phyloP scores from a whole-genome alignment of 1,284 basidiomycete genomes.

The Amylostereum areolatum region DNA sequence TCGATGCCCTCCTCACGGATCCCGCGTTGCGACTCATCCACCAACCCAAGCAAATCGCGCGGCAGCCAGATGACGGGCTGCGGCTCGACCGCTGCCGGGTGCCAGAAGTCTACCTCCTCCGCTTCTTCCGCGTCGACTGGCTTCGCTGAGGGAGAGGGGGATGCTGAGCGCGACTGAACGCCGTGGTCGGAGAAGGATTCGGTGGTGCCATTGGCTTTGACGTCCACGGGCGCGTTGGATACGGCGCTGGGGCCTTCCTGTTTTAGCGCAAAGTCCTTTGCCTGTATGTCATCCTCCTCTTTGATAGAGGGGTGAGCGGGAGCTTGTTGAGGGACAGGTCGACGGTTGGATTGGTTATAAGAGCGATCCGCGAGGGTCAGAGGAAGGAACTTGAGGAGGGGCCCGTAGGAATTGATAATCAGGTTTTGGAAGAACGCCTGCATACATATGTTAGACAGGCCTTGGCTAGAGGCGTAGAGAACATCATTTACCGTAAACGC shows the following conservation, averaged over 20 bases:
- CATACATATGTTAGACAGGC: too few relatives aligned
- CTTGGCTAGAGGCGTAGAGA: constrained; percentile 14
- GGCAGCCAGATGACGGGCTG: constrained; percentile 83
- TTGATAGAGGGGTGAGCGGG: not conserved
- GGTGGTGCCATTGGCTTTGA: not conserved
- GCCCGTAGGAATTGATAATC: constrained; percentile 65
- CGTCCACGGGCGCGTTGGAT: not conserved
- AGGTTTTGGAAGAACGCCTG: constrained; percentile 65
- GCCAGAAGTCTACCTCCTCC: constrained; percentile 57
- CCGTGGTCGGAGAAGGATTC: constrained; percentile 2
- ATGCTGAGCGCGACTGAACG: not conserved
- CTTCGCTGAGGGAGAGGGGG: not conserved
- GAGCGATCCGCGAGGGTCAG: constrained; percentile 72
- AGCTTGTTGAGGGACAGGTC: constrained; percentile 17
- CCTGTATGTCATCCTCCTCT: constrained; percentile 4
- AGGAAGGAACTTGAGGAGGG: constrained; percentile 63
- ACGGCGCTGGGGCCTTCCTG: too few relatives aligned
- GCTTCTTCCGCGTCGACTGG: constrained; percentile 8
- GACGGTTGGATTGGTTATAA: constrained; percentile 26
- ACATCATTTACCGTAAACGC: constrained; percentile 59
- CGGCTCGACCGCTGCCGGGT: constrained; percentile 71
- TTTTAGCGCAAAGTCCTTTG: constrained; percentile 4
- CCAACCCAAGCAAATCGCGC: constrained; percentile 61
- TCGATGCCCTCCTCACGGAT: constrained; percentile 54
- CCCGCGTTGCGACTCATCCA: constrained; percentile 54